These are phyloP conservation scores for Calocybe gangraenosa DNA, from an alignment of 768 basidiomycete genomes.

Conservation along the genomic window DNA sequence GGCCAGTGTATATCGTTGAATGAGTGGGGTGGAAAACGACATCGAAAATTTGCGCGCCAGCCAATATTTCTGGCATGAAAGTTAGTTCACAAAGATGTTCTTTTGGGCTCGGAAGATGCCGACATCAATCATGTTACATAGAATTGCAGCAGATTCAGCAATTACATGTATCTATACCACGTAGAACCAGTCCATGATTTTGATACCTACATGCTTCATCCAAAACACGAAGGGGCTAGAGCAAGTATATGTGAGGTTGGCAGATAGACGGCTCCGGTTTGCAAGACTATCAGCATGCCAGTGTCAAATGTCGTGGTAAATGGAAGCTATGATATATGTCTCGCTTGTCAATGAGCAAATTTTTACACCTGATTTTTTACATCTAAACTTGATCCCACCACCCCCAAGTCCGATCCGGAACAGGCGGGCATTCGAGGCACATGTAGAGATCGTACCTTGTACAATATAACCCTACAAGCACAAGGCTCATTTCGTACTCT, in stretches of 20 bases:
- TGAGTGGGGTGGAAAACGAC: slow-evolving; percentile 78
- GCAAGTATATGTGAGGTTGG: background rate
- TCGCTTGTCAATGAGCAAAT: no score
- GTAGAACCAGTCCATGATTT: no score
- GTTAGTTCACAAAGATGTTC: background rate
- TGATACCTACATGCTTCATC: no score
- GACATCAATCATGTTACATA: background rate
- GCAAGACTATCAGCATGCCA: background rate
- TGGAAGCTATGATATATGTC: no score
- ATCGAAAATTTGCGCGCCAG: slow-evolving; percentile 84
- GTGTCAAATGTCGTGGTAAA: no score
- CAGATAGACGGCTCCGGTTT: background rate
- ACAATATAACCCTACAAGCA: no score
- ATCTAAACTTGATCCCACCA: no score
- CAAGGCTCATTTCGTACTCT: no score
- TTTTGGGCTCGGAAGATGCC: slow-evolving; percentile 7
- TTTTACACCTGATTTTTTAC: no score
- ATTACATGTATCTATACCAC: background rate
- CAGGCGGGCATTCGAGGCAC: no score
- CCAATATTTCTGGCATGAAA: slow-evolving; percentile 56
- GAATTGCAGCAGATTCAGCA: background rate
- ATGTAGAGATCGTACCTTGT: no score
- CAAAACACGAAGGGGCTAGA: background rate
- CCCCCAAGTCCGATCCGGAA: no score
- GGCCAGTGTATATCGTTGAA: slow-evolving; percentile 68